phyloP scores from a whole-genome alignment of 2,329 filamentous ascomycete genomes.

The Periconia digitata region DNA sequence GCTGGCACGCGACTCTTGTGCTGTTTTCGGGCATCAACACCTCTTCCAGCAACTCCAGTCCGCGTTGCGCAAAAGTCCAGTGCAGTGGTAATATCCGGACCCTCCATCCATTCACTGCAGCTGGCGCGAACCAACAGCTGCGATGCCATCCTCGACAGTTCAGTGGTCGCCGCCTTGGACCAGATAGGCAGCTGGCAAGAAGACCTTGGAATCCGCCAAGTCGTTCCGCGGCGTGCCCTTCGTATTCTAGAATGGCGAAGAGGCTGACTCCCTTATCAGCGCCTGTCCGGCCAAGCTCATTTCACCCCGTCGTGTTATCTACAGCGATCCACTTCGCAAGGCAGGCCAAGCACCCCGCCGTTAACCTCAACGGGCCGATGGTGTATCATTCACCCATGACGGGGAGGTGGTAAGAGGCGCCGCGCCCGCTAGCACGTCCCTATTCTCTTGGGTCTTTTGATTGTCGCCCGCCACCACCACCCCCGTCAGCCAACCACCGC shows the following conservation, averaged over 20 bases:
- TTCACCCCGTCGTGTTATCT: constrained; percentile 8
- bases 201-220: background rate
- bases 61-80: background rate
- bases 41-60: background rate
- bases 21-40: background rate
- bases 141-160: background rate
- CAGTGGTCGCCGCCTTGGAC: background rate
- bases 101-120: background rate
- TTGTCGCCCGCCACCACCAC: background rate
- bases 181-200: background rate
- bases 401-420: constrained; percentile 16
- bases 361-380: constrained; percentile 3
- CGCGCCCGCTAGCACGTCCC: constrained; percentile 10
- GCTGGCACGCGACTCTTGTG: no score
- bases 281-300: constrained; percentile 7
- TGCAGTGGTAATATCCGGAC: background rate
- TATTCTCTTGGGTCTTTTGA: background rate
- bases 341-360: constrained; percentile 14
- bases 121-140: background rate
- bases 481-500: constrained; percentile 12
- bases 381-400: constrained; percentile 7
- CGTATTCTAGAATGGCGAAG: background rate
- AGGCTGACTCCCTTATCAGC: constrained; percentile 2
- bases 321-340: background rate
- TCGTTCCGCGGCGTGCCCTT: background rate